Conservation (phyloP, 352 stramenopile genomes). For the Phytopythium boreale region DNA sequence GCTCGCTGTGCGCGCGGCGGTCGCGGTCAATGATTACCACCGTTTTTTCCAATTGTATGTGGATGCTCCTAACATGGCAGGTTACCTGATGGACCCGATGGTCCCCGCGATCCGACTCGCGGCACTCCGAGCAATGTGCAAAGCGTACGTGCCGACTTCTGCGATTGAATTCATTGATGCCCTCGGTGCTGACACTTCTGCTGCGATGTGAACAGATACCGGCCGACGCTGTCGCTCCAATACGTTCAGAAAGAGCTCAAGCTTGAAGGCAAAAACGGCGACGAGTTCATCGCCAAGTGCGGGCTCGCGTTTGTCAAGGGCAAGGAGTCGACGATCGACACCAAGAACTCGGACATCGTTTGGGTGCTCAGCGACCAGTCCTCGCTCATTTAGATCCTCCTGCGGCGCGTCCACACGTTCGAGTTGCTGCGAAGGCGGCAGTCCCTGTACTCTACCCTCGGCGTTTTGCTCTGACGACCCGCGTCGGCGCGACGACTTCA, state of each 20-base stretch:
- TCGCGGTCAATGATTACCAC: slow-evolving; percentile 86
- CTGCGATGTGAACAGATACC: slow-evolving; percentile 29
- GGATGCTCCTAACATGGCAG: slow-evolving; percentile 87
- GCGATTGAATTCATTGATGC: not conserved
- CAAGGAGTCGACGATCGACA: slow-evolving; percentile 67
- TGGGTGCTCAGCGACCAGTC: slow-evolving; percentile 78
- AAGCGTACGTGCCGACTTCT: slow-evolving; percentile 56
- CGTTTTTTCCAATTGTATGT: slow-evolving; percentile 88
- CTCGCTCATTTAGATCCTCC: slow-evolving; percentile 73
- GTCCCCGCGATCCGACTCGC: slow-evolving; percentile 76
- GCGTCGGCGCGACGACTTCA: not conserved
- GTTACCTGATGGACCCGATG: slow-evolving; percentile 89
- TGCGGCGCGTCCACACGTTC: slow-evolving; percentile 1
- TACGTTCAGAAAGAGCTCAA: slow-evolving; percentile 75
- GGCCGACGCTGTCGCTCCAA: slow-evolving; percentile 64
- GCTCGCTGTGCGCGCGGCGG: slow-evolving; percentile 72
- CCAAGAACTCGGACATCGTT: slow-evolving; percentile 81
- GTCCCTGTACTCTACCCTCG: not conserved
- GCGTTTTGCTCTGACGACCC: not conserved
- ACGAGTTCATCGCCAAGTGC: slow-evolving; percentile 71
- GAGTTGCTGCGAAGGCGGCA: not conserved
- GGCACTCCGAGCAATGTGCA: slow-evolving; percentile 84
- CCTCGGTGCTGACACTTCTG: slow-evolving; percentile 14
- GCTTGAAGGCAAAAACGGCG: slow-evolving; percentile 65
- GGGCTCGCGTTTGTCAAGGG: slow-evolving; percentile 66